Evolutionary conservation across 2,329 filamentous ascomycete genomes (phyloP).

Genomic region (Diaporthe velutina): DNA sequence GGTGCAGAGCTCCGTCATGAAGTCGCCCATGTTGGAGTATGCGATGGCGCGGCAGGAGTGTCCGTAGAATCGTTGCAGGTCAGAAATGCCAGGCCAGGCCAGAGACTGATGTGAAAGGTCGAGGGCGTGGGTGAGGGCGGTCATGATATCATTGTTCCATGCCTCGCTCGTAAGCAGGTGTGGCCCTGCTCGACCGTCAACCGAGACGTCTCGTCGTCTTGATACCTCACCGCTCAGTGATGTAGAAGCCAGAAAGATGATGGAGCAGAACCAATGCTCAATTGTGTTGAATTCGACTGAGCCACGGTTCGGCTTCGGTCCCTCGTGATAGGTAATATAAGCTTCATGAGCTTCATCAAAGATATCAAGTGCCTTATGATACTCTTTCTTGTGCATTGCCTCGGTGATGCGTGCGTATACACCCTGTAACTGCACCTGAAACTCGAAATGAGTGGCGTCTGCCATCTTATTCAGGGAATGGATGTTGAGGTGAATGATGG

Average conservation of each 20-base stretch:
- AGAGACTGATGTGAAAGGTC: not conserved
- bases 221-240: not conserved
- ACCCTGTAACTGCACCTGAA: not conserved
- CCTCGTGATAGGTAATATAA: not conserved
- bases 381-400: not conserved
- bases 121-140: not conserved
- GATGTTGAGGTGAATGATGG: too few relatives aligned
- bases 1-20: not conserved
- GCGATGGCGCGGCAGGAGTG: not conserved
- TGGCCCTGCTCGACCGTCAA: not conserved
- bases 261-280: not conserved
- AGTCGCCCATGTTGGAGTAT: not conserved
- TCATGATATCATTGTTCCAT: too few relatives aligned
- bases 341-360: not conserved
- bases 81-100: not conserved
- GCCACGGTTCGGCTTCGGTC: not conserved
- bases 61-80: not conserved
- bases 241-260: not conserved
- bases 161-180: not conserved
- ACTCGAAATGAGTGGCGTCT: not conserved
- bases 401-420: too few relatives aligned
- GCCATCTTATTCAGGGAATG: too few relatives aligned
- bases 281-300: not conserved
- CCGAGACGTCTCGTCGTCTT: not conserved
- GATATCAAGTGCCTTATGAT: accelerated